Evolutionary conservation across 2,329 filamentous ascomycete genomes (phyloP), one percentile per base, ranked within the genome.

Genomic region (Cercospora beticola): DNA sequence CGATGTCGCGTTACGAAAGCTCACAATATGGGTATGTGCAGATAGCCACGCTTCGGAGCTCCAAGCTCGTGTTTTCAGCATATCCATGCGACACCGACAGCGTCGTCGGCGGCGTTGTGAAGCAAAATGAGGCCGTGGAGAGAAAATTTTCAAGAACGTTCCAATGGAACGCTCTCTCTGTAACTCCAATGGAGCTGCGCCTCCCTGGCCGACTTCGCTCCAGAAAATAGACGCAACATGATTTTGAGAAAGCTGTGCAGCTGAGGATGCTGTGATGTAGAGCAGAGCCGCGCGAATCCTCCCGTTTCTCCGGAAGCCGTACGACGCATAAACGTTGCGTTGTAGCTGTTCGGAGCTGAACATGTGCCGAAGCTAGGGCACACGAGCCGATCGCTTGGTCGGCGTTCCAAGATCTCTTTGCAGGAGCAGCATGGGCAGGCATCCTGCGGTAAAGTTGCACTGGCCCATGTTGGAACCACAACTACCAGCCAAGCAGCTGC

Each of bases 11-110:
- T 14, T 14, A 9, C 21, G 23, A n/a, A 28, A 1, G 23, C 26
- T 59, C 8, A 31, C 31, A 36, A 67, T 59, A 64, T 58, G n/a
- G 60, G 60, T 60, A 60, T 60, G 61, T 28, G 65, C 52, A 60
- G 49, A 59, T 60, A 64, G 65, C 49, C n/a, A 59, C 54, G 21
- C 59, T 59, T 6, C 16, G 49, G 8, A 23, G 31, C 65, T 67
- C 36, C 52, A 58, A 28, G 23, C 52, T 36, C 36, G 49, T 64
- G 52, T 30, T 49, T 5, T 2, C 49, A 5, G 18, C 16, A 16
- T 59, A 3, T 12, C 60, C 1, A 18, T 49, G 4, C 16, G 16
- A 8, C 23, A 9, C 3, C 21, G 9, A 36, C 14, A 31, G 18
- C 52, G 54, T 64, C 52, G 52, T 36, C 30, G 52, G 31, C 60